Percentiles rank a stretch among this genome's conserved stretches.
These are phyloP conservation scores for Closterium sp. DNA, from an alignment of 139 green algal genomes.

Conservation along the genomic window DNA sequence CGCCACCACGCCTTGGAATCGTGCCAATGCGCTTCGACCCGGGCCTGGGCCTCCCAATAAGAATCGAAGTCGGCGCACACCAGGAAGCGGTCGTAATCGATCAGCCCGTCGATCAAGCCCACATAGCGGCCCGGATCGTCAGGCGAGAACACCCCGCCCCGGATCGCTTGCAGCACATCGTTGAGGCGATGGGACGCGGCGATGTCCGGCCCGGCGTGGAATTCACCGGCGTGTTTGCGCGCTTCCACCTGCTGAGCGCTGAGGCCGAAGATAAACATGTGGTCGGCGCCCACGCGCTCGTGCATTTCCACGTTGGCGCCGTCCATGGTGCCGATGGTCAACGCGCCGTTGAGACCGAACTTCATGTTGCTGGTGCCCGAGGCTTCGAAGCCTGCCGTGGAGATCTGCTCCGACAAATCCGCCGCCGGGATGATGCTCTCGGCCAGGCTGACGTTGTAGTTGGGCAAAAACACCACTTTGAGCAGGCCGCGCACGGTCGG, in stretches of 20 bases:
- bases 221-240: too few relatives aligned
- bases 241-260: slow-evolving; percentile 54
- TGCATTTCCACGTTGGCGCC: slow-evolving; percentile 98
- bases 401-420: slow-evolving; percentile 82
- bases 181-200: slow-evolving; percentile 65
- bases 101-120: slow-evolving; percentile 62
- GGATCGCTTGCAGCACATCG: slow-evolving; percentile 64
- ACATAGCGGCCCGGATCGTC: slow-evolving; percentile 42
- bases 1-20: too few relatives aligned
- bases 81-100: slow-evolving; percentile 71
- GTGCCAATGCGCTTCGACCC: too few relatives aligned
- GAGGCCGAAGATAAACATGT: slow-evolving; percentile 85
- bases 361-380: slow-evolving; percentile 98
- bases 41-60: slow-evolving; percentile 82
- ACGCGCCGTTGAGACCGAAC: slow-evolving; percentile 94
- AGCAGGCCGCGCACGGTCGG: slow-evolving; percentile 72
- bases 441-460: slow-evolving; percentile 90
- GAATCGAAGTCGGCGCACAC: slow-evolving; percentile 88
- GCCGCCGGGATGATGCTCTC: slow-evolving; percentile 77
- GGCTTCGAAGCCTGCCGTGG: slow-evolving; percentile 82
- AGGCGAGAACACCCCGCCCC: slow-evolving; percentile 1
- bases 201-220: too few relatives aligned
- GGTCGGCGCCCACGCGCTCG: slow-evolving; percentile 74
- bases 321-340: slow-evolving; percentile 98
- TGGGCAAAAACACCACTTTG: slow-evolving; percentile 86